These are phyloP conservation scores for Colletotrichum lentis DNA, from an alignment of 2,329 filamentous ascomycete genomes.

Conservation along the genomic window DNA sequence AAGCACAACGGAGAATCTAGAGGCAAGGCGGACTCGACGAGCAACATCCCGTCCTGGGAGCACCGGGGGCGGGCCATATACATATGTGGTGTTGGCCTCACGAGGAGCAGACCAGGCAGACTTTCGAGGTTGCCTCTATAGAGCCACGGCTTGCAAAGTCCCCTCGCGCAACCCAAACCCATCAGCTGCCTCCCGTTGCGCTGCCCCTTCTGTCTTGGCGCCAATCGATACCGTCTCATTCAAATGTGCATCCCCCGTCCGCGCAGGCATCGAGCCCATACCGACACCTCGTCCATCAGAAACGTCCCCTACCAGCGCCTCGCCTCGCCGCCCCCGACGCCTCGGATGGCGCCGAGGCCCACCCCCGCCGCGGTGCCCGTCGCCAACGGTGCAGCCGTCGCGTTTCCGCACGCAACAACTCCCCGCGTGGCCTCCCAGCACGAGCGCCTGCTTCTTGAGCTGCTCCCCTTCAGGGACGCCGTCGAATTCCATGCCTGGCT, in stretches of 20 bases:
- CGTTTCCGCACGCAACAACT: neutral
- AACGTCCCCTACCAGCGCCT: slow-evolving; percentile 28
- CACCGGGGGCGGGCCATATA: neutral
- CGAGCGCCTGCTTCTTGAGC: slow-evolving; percentile 51
- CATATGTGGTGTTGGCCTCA: neutral
- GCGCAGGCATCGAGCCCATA: slow-evolving; percentile 24
- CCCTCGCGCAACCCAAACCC: neutral
- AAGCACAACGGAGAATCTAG: neutral
- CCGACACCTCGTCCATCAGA: slow-evolving; percentile 18
- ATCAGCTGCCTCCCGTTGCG: neutral
- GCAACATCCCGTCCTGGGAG: neutral
- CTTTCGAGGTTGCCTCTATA: neutral
- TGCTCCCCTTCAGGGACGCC: slow-evolving; percentile 49
- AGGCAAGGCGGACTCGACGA: neutral
- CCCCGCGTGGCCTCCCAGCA: slow-evolving; percentile 45
- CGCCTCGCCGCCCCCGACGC: slow-evolving; percentile 27
- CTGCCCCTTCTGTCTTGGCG: neutral
- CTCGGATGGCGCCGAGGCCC: slow-evolving; percentile 28
- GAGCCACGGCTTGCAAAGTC: neutral
- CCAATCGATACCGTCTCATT: neutral
- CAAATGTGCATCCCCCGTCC: slow-evolving; percentile 37
- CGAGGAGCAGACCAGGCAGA: slow-evolving; percentile 3
- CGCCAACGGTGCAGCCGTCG: neutral
- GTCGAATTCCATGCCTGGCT: slow-evolving; percentile 50
- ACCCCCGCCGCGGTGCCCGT: slow-evolving; percentile 1